Evolutionary conservation across 805 yeast species (phyloP), one percentile per base, ranked within the genome.

Genomic region (Zygosaccharomyces pseudorouxii): DNA sequence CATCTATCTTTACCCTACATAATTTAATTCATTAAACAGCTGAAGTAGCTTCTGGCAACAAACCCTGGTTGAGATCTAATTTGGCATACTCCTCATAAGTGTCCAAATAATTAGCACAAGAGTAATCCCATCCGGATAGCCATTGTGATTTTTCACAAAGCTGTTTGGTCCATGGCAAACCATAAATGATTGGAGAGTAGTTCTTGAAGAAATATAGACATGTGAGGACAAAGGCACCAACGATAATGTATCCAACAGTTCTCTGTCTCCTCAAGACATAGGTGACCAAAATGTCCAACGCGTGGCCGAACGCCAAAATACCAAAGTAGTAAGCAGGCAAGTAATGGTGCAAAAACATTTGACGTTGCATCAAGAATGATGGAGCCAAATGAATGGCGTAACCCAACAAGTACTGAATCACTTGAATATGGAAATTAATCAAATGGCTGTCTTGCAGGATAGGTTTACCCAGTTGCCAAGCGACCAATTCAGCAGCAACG

Each of bases 261-360:
- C 73, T 78, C 54, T 71, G 76, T 41, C 65, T 69, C 22, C 66
- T 64, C 52, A 73, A 67, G 29, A 73, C 59, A 57, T 74, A 77
- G 16, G 68, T 59, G n/a, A 71, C 75, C 29, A 78, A 54, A 47
- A 80, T 67, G 54, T 83, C 86, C 42, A 82, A 69, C 47, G 76
- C 71, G 53, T 85, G 90, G n/a, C 86, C 86, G 45, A 88, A 71
- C 2, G 84, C 87, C 54, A 88, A 73, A 46, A 87, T 74, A 41
- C 89, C 93, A 69, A 93, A 93, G 71, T 89, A 93, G 46, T 88
- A 78, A 1, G 98, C 88, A 48, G 97, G 97, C 56, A 93, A 71
- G 68, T 92, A 92, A 69, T 90, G 98, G 68, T 90, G 98, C 64
- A 90, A 73, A 73, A 92, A 90, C 69, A 90, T 70, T 71, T 90